Conservation (phyloP, 495 filamentous ascomycete species). For the Hyaloscypha bicolor region DNA sequence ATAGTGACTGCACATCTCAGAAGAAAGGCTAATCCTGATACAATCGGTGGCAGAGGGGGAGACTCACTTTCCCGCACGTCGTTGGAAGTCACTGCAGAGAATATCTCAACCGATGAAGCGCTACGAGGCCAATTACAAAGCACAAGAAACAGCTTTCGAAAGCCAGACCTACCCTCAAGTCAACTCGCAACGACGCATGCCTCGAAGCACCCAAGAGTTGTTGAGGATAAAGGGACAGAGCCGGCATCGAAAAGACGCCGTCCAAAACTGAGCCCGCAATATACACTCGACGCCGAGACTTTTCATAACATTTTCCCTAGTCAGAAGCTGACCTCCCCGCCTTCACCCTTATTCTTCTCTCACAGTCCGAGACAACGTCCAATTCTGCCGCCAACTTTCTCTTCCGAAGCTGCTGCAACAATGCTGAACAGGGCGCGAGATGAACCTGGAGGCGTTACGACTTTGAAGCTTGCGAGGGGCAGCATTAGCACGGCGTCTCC, state of each 20-base stretch:
- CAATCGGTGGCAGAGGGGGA: neutral
- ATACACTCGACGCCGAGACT: constrained; percentile 23
- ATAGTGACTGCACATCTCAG: neutral
- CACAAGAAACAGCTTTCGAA: constrained; percentile 7
- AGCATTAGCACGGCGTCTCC: constrained; percentile 51
- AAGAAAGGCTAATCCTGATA: neutral
- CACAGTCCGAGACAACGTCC: constrained; percentile 48
- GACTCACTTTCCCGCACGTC: neutral
- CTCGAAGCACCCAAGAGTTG: constrained; percentile 25
- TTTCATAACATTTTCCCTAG: constrained; percentile 3
- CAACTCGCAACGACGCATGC: constrained; percentile 11
- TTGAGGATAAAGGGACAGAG: constrained; percentile 16
- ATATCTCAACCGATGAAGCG: neutral
- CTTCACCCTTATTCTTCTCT: constrained; percentile 63
- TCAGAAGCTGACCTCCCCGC: constrained; percentile 29
- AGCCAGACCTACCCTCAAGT: constrained; percentile 15
- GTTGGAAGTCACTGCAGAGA: neutral
- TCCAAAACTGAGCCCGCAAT: constrained; percentile 20
- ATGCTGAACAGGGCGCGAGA: constrained; percentile 61
- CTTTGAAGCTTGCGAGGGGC: constrained; percentile 63
- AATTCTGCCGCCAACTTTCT: constrained; percentile 53
- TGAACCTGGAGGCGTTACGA: constrained; percentile 58
- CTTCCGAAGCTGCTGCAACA: constrained; percentile 54
- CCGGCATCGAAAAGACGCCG: constrained; percentile 21
- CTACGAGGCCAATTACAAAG: neutral